Evolutionary conservation across 1,284 basidiomycete genomes (phyloP).

Genomic region (Irpex rosettiformis): DNA sequence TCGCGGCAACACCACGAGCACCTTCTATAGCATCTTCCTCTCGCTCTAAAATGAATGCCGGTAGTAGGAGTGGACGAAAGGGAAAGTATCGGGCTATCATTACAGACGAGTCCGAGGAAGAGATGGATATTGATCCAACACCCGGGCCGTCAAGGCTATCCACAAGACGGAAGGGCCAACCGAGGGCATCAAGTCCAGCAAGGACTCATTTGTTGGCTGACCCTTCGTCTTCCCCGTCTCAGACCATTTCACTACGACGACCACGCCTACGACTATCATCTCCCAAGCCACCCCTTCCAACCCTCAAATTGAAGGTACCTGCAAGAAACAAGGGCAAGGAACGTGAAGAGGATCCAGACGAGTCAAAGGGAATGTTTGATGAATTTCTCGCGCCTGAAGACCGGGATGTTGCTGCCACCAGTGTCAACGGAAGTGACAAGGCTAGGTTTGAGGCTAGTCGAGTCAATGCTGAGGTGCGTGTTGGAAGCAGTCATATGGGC

Average conservation of each 20-base stretch:
- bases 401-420: constrained; percentile 75
- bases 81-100: constrained; percentile 28
- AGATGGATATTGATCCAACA: constrained; percentile 1
- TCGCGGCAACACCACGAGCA: constrained; percentile 24
- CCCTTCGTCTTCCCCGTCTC: neutral
- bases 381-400: constrained; percentile 72
- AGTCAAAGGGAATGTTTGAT: constrained; percentile 66
- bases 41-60: constrained; percentile 21
- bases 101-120: constrained; percentile 24
- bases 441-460: constrained; percentile 75
- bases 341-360: constrained; percentile 50
- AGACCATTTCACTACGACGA: constrained; percentile 19
- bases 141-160: neutral
- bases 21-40: constrained; percentile 51
- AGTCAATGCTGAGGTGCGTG: constrained; percentile 62
- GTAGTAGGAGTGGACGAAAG: constrained; percentile 22
- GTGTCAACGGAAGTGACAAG: constrained; percentile 66
- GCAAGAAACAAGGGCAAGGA: constrained; percentile 55
- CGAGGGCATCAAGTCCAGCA: constrained; percentile 13
- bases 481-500: neutral
- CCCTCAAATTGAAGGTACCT: constrained; percentile 54
- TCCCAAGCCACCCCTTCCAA: constrained; percentile 28
- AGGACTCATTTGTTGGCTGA: constrained; percentile 4
- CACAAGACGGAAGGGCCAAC: constrained; percentile 4
- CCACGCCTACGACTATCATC: constrained; percentile 37